These are phyloP conservation scores for Beauveria brongniartii DNA, from an alignment of 2,329 filamentous ascomycete species.

Conservation along the genomic window DNA sequence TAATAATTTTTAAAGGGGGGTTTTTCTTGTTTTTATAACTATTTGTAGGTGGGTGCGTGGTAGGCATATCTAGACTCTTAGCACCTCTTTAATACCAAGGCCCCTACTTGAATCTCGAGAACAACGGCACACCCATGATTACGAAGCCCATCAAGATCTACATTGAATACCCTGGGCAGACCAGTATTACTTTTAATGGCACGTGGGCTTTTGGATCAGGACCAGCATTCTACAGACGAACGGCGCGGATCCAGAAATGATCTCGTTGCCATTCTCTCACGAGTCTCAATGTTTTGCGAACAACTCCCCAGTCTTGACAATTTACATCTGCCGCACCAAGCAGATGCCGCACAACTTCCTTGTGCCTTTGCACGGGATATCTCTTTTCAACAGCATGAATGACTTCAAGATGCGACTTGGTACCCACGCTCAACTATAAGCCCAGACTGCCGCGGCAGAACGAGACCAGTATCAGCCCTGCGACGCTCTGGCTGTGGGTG, in stretches of 20 bases:
- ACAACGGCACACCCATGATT: too few relatives aligned
- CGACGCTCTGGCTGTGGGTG: constrained; percentile 17
- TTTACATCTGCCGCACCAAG: too few relatives aligned
- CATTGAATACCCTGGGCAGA: constrained; percentile 12
- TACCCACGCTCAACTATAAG: constrained; percentile 14
- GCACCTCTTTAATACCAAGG: too few relatives aligned
- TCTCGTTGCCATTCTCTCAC: constrained; percentile 11
- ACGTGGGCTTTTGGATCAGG: constrained; percentile 12
- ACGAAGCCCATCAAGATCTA: constrained; percentile 6
- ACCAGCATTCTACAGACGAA: constrained; percentile 6
- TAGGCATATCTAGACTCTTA: too few relatives aligned
- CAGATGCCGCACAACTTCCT: too few relatives aligned
- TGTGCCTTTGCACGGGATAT: not conserved
- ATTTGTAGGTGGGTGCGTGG: too few relatives aligned
- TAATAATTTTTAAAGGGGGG: too few relatives aligned
- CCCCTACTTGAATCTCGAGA: too few relatives aligned
- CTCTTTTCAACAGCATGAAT: too few relatives aligned
- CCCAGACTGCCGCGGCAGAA: constrained; percentile 12
- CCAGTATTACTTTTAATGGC: constrained; percentile 11
- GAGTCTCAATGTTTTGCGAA: constrained; percentile 12
- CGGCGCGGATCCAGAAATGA: constrained; percentile 6
- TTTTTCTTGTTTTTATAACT: too few relatives aligned
- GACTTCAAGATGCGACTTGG: not conserved
- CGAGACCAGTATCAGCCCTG: constrained; percentile 9
- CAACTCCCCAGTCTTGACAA: not conserved